Percentiles rank a stretch among this genome's conserved stretches.
These are phyloP conservation scores for Boletus huronensis DNA, from an alignment of 768 basidiomycete species.

Conservation along the genomic window DNA sequence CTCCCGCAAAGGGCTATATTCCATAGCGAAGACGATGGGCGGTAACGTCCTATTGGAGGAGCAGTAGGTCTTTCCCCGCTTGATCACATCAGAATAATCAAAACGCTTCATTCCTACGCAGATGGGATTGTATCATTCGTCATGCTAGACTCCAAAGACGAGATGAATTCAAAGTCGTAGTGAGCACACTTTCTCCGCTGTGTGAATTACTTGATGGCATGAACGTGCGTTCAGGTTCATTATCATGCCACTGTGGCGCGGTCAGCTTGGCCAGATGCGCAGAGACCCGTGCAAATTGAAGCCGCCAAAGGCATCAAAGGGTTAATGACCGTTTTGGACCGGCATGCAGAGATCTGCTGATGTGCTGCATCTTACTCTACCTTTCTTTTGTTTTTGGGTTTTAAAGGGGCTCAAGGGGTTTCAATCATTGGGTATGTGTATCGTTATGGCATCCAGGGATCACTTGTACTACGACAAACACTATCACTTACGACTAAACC, in stretches of 20 bases:
- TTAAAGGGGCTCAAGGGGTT: slow-evolving; percentile 14
- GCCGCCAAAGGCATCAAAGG: slow-evolving; percentile 35
- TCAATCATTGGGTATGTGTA: slow-evolving; percentile 21
- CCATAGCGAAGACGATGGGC: slow-evolving; percentile 32
- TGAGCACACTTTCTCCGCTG: slow-evolving; percentile 13
- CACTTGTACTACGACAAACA: slow-evolving; percentile 20
- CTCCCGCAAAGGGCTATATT: slow-evolving; percentile 33
- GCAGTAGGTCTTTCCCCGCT: slow-evolving; percentile 26
- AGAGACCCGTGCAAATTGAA: slow-evolving; percentile 34
- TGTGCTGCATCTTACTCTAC: background rate
- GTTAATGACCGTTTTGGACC: slow-evolving; percentile 37
- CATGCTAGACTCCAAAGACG: slow-evolving; percentile 29
- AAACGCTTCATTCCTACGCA: slow-evolving; percentile 15
- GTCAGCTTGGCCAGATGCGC: slow-evolving; percentile 34
- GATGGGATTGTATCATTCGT: slow-evolving; percentile 38
- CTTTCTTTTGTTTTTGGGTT: slow-evolving; percentile 7
- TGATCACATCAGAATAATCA: slow-evolving; percentile 17
- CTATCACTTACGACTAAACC: slow-evolving; percentile 8
- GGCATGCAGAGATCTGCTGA: slow-evolving; percentile 28
- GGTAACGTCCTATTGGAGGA: slow-evolving; percentile 38
- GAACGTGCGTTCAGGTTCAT: slow-evolving; percentile 27
- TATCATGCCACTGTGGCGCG: slow-evolving; percentile 37
- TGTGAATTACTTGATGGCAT: slow-evolving; percentile 9
- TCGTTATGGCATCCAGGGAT: slow-evolving; percentile 12
- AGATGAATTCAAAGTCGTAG: slow-evolving; percentile 34